A percentile compares a stretch with the other conserved stretches of the same genome.
Conservation (phyloP, 2,329 filamentous ascomycete genomes). For the Endoconidiophora laricicola region DNA sequence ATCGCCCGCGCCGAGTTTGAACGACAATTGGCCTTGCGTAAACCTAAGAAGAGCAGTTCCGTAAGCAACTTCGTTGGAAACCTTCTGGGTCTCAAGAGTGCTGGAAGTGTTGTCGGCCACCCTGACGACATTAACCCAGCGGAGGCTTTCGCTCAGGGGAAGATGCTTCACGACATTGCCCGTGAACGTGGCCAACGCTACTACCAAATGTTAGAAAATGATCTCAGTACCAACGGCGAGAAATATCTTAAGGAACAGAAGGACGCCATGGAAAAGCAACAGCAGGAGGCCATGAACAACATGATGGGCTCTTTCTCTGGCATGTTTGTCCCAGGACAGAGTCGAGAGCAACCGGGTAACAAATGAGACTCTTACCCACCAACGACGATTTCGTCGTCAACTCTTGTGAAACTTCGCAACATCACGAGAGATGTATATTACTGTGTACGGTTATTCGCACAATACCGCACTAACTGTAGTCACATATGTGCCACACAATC, state of each 20-base stretch:
- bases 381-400: no score
- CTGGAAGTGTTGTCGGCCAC: slow-evolving; percentile 38
- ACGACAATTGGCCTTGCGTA: slow-evolving; percentile 54
- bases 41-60: slow-evolving; percentile 38
- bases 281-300: slow-evolving; percentile 78
- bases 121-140: slow-evolving; percentile 42
- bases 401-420: no score
- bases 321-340: slow-evolving; percentile 29
- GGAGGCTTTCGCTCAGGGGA: slow-evolving; percentile 75
- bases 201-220: slow-evolving; percentile 76
- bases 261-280: slow-evolving; percentile 69
- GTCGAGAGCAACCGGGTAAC: not conserved
- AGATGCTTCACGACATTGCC: slow-evolving; percentile 92
- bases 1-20: slow-evolving; percentile 73
- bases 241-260: slow-evolving; percentile 94
- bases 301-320: slow-evolving; percentile 68
- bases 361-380: no score
- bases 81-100: slow-evolving; percentile 63
- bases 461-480: no score
- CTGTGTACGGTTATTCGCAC: no score
- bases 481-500: no score
- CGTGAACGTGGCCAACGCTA: slow-evolving; percentile 80
- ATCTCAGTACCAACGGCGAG: slow-evolving; percentile 84
- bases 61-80: slow-evolving; percentile 52
- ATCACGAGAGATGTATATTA: no score